Evolutionary conservation across 2,329 filamentous ascomycete species (phyloP).

Genomic region (Emmonsiellopsis sp.): DNA sequence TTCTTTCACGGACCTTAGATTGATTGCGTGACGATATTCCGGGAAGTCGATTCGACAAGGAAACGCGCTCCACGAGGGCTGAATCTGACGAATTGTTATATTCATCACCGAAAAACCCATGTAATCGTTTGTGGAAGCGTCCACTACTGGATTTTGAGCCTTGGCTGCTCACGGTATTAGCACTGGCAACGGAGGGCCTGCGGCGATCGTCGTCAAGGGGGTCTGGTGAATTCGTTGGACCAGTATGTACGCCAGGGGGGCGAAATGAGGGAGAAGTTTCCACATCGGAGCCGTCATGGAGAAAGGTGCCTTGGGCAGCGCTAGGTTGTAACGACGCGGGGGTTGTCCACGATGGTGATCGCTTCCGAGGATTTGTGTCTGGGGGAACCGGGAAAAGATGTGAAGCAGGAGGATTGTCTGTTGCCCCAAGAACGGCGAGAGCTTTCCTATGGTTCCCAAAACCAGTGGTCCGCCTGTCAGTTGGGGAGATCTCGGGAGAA

Average conservation of each 20-base stretch:
- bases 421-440: slow-evolving; percentile 20
- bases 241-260: slow-evolving; percentile 44
- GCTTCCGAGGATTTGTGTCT: not conserved
- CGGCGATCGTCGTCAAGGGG: slow-evolving; percentile 57
- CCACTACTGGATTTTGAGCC: slow-evolving; percentile 67
- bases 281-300: slow-evolving; percentile 29
- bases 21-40: slow-evolving; percentile 37
- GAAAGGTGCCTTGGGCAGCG: slow-evolving; percentile 25
- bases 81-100: slow-evolving; percentile 52
- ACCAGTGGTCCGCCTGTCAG: slow-evolving; percentile 8
- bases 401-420: slow-evolving; percentile 13
- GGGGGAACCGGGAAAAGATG: not conserved
- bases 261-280: slow-evolving; percentile 50
- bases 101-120: slow-evolving; percentile 89
- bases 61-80: slow-evolving; percentile 24
- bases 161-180: slow-evolving; percentile 76
- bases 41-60: slow-evolving; percentile 36
- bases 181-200: slow-evolving; percentile 78
- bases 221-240: slow-evolving; percentile 52
- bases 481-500: slow-evolving; percentile 2
- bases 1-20: slow-evolving; percentile 58
- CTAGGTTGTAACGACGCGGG: slow-evolving; percentile 15
- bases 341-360: not conserved
- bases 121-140: slow-evolving; percentile 67
- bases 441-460: slow-evolving; percentile 27